Evolutionary conservation across 805 yeast species (phyloP).

Genomic region (Ogataea zsoltii): DNA sequence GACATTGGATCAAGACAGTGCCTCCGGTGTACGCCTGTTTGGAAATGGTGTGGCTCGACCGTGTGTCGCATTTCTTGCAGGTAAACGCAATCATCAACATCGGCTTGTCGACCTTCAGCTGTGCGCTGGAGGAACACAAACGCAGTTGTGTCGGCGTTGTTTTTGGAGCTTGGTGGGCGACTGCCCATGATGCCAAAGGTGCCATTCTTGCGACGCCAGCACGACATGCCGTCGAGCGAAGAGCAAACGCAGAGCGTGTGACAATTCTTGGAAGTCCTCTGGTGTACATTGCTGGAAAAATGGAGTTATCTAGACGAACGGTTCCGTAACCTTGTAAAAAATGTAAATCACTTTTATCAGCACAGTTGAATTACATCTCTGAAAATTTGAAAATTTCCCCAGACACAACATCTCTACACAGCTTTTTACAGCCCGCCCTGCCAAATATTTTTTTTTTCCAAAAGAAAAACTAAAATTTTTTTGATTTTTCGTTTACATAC

Average conservation of each 20-base stretch:
- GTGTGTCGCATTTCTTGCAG: constrained; percentile 79
- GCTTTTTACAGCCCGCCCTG: neutral
- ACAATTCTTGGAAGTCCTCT: neutral
- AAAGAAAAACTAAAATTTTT: neutral
- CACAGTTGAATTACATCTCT: too few species aligned
- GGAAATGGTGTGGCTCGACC: constrained; percentile 88
- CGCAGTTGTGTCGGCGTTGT: neutral
- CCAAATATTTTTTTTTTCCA: too few species aligned
- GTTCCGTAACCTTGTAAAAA: too few species aligned
- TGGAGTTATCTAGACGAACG: too few species aligned
- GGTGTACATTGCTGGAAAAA: neutral
- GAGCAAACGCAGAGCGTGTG: neutral
- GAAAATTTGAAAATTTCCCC: neutral
- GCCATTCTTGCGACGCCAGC: neutral
- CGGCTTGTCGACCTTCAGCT: constrained; percentile 67
- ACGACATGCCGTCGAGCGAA: neutral
- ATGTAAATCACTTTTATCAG: too few species aligned
- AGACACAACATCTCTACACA: neutral
- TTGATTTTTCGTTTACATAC: neutral
- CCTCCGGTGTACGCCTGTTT: constrained; percentile 90
- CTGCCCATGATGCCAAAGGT: neutral
- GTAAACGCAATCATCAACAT: constrained; percentile 87
- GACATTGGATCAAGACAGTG: constrained; percentile 87
- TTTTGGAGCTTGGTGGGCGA: neutral
- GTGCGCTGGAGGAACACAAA: constrained; percentile 9